These are phyloP conservation scores for Eucalyptus camaldulensis DNA, from an alignment of 345 rosid genomes.

Conservation along the genomic window DNA sequence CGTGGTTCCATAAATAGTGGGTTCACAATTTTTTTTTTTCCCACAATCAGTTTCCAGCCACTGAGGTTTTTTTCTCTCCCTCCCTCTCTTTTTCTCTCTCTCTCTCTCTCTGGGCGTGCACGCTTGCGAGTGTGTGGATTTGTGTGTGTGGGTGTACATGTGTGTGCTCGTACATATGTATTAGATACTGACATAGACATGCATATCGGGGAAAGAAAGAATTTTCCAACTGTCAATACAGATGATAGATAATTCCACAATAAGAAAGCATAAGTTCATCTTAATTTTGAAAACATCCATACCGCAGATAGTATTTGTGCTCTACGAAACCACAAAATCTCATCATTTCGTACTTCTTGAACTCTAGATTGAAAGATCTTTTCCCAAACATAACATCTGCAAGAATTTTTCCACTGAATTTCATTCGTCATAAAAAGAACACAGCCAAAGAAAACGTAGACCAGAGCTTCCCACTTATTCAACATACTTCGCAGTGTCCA, in stretches of 20 bases:
- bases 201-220: not conserved
- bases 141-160: too few relatives aligned
- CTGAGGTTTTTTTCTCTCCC: not conserved
- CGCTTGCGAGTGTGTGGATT: too few relatives aligned
- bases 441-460: not conserved
- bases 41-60: not conserved
- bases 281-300: slow-evolving; percentile 1
- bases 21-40: not conserved
- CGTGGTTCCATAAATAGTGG: not conserved
- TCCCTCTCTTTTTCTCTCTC: not conserved
- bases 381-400: slow-evolving; percentile 96
- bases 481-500: slow-evolving; percentile 89
- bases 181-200: not conserved
- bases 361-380: slow-evolving; percentile 71
- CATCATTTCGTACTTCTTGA: slow-evolving; percentile 55
- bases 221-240: not conserved
- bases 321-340: slow-evolving; percentile 82
- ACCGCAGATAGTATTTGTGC: slow-evolving; percentile 82
- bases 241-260: not conserved
- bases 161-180: too few relatives aligned
- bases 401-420: not conserved
- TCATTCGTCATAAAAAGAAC: not conserved
- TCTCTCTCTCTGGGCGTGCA: too few relatives aligned
- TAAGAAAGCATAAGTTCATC: not conserved
- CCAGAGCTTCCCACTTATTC: slow-evolving; percentile 1